phyloP scores from a whole-genome alignment of 805 yeast species.

The Lachancea dasiensis region DNA sequence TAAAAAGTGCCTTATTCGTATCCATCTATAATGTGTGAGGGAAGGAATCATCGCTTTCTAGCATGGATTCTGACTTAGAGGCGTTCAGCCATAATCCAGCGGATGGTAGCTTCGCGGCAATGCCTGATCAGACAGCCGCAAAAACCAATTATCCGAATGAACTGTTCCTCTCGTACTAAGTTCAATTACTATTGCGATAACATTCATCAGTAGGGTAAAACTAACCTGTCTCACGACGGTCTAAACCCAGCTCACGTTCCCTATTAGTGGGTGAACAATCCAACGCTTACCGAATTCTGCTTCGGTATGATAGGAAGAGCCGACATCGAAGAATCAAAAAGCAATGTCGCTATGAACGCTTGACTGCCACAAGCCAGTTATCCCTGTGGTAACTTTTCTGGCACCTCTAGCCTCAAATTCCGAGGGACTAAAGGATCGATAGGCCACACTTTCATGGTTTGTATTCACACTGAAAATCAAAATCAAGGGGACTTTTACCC shows the following conservation, averaged over 20 bases:
- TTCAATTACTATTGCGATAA: slow-evolving; percentile 38
- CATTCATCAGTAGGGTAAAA: slow-evolving; percentile 40
- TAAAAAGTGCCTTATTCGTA: slow-evolving; percentile 37
- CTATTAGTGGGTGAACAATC: slow-evolving; percentile 44
- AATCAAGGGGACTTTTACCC: slow-evolving; percentile 43
- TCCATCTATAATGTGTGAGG: slow-evolving; percentile 40
- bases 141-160: slow-evolving; percentile 43
- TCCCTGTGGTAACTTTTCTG: slow-evolving; percentile 40
- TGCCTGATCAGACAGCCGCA: slow-evolving; percentile 44
- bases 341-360: slow-evolving; percentile 45
- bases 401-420: slow-evolving; percentile 43
- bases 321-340: slow-evolving; percentile 45
- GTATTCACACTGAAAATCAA: slow-evolving; percentile 43
- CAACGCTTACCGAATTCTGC: slow-evolving; percentile 44
- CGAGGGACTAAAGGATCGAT: slow-evolving; percentile 44
- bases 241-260: slow-evolving; percentile 41
- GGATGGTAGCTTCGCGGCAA: slow-evolving; percentile 45
- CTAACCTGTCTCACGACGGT: slow-evolving; percentile 43
- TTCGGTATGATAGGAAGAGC: slow-evolving; percentile 47
- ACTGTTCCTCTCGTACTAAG: slow-evolving; percentile 44
- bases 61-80: slow-evolving; percentile 52
- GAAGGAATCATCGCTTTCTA: slow-evolving; percentile 39
- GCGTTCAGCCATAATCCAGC: slow-evolving; percentile 46
- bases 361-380: slow-evolving; percentile 44
- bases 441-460: slow-evolving; percentile 46